These are phyloP conservation scores for Chenopodium berlandieri DNA, from an alignment of 148 eudicot genomes.

Conservation along the genomic window DNA sequence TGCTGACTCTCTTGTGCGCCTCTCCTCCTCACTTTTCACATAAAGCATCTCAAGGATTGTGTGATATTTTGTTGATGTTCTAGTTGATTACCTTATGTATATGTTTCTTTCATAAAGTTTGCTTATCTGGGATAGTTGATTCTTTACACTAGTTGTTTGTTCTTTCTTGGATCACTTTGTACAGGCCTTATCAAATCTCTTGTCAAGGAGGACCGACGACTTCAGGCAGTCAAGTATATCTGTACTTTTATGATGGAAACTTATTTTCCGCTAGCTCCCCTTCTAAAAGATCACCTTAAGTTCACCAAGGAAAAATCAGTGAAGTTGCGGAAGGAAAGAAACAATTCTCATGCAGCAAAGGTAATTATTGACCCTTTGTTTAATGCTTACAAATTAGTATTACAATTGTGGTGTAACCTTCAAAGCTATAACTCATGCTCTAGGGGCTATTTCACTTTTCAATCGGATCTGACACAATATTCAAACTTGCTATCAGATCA, in stretches of 20 bases:
- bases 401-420: not conserved
- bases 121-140: not conserved
- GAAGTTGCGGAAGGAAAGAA: not conserved
- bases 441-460: not conserved
- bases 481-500: not conserved
- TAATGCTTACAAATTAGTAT: not conserved
- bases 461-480: not conserved
- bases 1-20: not conserved
- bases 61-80: not conserved
- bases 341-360: slow-evolving; percentile 5
- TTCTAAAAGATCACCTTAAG: slow-evolving; percentile 20
- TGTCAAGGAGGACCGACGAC: not conserved
- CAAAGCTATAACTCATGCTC: not conserved
- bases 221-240: slow-evolving; percentile 25
- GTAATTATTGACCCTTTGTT: slow-evolving; percentile 1
- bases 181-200: slow-evolving; percentile 17
- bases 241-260: slow-evolving; percentile 20
- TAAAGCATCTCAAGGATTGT: not conserved
- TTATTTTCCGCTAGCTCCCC: slow-evolving; percentile 13
- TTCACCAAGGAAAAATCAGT: not conserved
- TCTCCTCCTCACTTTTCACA: not conserved
- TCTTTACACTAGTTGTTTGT: not conserved
- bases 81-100: not conserved
- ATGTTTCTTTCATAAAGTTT: not conserved
- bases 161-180: not conserved